These are phyloP conservation scores for Ceriops decandra DNA, from an alignment of 345 rosid species.

Conservation along the genomic window DNA sequence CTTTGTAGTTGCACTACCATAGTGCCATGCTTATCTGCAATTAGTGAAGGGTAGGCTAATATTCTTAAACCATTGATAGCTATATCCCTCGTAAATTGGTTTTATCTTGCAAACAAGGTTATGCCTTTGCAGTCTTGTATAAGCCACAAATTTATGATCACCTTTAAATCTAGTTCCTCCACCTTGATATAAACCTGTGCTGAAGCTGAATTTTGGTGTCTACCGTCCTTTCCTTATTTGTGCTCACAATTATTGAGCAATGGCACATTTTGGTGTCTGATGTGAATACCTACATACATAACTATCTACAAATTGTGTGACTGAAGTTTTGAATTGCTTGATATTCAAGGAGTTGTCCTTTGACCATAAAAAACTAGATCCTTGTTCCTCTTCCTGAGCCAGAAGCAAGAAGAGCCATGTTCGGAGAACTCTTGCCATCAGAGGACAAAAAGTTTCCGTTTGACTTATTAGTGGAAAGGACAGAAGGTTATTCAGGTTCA, in stretches of 20 bases:
- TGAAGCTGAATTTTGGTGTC: not conserved
- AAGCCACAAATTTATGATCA: not conserved
- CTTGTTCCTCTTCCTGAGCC: conserved; percentile 96
- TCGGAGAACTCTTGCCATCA: conserved; percentile 68
- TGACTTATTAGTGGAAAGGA: conserved; percentile 65
- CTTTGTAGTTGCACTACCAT: not conserved
- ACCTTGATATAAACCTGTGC: not conserved
- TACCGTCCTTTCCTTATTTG: not conserved
- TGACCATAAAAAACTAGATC: conserved; percentile 54
- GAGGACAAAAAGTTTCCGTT: conserved; percentile 63
- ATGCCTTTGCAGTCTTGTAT: not conserved
- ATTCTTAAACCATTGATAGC: too few species aligned
- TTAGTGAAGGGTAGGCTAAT: not conserved
- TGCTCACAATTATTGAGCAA: not conserved
- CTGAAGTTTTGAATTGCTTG: not conserved
- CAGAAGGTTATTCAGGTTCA: conserved; percentile 88
- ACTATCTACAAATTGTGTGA: not conserved
- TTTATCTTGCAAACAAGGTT: too few species aligned
- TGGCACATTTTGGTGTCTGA: not conserved
- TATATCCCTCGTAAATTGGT: too few species aligned
- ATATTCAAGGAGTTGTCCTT: conserved; percentile 18
- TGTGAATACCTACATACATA: not conserved
- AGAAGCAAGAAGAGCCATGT: conserved; percentile 93
- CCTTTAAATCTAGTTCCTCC: not conserved
- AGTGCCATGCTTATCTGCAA: not conserved